Evolutionary conservation across 345 rosid genomes (phyloP).

Genomic region (Salix dunnii): DNA sequence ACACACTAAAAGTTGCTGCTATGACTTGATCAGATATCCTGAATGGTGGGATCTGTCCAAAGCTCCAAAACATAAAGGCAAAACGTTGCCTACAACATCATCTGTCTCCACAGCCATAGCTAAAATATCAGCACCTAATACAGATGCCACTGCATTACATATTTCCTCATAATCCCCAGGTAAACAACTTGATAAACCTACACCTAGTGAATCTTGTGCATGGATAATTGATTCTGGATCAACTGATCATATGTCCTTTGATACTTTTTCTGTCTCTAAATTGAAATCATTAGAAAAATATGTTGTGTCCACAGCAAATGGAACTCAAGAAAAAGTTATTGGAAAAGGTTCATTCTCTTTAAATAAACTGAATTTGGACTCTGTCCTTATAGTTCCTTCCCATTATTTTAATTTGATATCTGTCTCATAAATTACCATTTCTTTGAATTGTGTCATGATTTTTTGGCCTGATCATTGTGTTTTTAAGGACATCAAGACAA

Average conservation of each 20-base stretch:
- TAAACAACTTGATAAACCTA: not conserved
- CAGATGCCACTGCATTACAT: too few species aligned
- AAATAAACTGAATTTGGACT: not conserved
- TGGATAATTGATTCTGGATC: conserved; percentile 12
- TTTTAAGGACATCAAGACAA: conserved; percentile 4
- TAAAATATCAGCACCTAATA: too few species aligned
- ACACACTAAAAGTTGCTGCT: not conserved
- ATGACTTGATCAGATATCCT: not conserved
- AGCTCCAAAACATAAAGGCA: not conserved
- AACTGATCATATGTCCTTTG: conserved; percentile 8
- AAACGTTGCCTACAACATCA: not conserved
- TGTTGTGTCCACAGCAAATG: not conserved
- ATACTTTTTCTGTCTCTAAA: not conserved
- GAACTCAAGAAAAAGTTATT: not conserved
- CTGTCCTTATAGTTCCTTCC: not conserved
- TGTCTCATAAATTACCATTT: not conserved
- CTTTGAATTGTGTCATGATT: not conserved
- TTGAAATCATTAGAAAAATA: not conserved
- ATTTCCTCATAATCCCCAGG: not conserved
- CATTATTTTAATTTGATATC: not conserved
- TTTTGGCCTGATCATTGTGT: conserved; percentile 7
- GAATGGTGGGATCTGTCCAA: not conserved
- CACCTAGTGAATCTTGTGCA: not conserved
- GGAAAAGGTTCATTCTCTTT: not conserved
- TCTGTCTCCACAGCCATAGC: too few species aligned